Evolutionary conservation across 352 stramenopile genomes (phyloP).

Genomic region (Blastocystis hominis): DNA sequence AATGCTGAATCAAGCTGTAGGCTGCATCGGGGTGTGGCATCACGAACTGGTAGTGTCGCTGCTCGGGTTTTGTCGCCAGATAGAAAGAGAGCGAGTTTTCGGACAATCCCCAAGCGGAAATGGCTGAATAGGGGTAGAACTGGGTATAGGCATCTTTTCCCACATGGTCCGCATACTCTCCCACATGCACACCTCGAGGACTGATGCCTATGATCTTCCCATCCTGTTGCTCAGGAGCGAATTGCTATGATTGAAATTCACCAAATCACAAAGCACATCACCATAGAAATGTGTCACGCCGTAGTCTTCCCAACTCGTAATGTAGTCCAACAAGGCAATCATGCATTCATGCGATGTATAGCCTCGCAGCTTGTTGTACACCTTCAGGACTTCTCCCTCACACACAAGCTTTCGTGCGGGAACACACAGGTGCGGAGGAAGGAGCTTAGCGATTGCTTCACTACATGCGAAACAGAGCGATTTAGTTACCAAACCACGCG

Average conservation of each 20-base stretch:
- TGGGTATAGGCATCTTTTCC: not conserved
- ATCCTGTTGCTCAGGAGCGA: not conserved
- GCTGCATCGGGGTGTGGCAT: not conserved
- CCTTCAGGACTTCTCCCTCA: slow-evolving; percentile 9
- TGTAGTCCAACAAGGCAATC: not conserved
- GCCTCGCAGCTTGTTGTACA: slow-evolving; percentile 32
- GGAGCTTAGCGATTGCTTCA: not conserved
- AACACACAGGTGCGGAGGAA: not conserved
- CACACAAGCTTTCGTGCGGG: not conserved
- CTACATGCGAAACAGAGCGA: not conserved
- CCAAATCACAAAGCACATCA: not conserved
- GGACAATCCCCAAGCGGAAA: not conserved
- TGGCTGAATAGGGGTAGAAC: slow-evolving; percentile 1
- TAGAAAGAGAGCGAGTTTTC: not conserved
- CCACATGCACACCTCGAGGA: not conserved
- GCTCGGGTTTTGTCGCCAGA: not conserved
- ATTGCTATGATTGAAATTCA: not conserved
- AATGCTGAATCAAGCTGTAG: slow-evolving; percentile 12
- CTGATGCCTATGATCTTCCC: not conserved
- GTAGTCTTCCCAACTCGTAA: slow-evolving; percentile 8
- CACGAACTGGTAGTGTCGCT: not conserved
- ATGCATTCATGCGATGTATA: slow-evolving; percentile 16
- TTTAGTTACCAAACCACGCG: not conserved
- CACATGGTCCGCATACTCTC: not conserved
- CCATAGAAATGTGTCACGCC: slow-evolving; percentile 23